A percentile compares a stretch with the other conserved stretches of the same genome.
phyloP scores from a whole-genome alignment of 1,139 yeast genomes.

The Pichia sp. region DNA sequence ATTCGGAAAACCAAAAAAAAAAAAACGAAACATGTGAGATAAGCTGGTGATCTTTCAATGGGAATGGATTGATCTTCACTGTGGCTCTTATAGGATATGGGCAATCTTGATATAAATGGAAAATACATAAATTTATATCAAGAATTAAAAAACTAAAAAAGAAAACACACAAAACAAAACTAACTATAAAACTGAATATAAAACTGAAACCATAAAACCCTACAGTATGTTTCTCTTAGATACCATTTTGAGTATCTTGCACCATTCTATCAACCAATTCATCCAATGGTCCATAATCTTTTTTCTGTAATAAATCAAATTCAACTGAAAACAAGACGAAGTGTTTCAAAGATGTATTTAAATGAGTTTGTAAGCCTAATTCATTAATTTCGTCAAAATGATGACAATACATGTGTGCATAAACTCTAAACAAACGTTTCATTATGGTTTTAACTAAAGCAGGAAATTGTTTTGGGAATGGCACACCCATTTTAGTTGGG shows the following conservation, averaged over 20 bases:
- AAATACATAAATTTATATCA: background rate
- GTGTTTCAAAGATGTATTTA: constrained; percentile 91
- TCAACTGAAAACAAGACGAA: constrained; percentile 83
- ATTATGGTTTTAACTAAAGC: constrained; percentile 75
- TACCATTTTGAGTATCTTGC: background rate
- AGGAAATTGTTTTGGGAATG: constrained; percentile 62
- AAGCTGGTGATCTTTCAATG: too few relatives aligned
- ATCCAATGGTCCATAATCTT: constrained; percentile 88
- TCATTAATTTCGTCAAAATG: constrained; percentile 94
- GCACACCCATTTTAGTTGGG: constrained; percentile 85
- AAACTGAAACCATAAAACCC: background rate
- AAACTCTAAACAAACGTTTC: constrained; percentile 88
- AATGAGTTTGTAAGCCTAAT: constrained; percentile 83
- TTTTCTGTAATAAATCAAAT: constrained; percentile 64
- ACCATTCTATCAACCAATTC: constrained; percentile 75
- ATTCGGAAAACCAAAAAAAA: background rate
- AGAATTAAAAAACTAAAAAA: background rate
- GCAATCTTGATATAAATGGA: too few relatives aligned
- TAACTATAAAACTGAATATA: background rate
- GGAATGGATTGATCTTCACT: too few relatives aligned
- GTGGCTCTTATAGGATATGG: too few relatives aligned
- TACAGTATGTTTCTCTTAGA: background rate
- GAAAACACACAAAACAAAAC: background rate
- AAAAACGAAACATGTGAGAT: too few relatives aligned
- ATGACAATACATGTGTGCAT: constrained; percentile 96